Evolutionary conservation across 495 filamentous ascomycete species (phyloP).

Genomic region (Penicillium goetzii): DNA sequence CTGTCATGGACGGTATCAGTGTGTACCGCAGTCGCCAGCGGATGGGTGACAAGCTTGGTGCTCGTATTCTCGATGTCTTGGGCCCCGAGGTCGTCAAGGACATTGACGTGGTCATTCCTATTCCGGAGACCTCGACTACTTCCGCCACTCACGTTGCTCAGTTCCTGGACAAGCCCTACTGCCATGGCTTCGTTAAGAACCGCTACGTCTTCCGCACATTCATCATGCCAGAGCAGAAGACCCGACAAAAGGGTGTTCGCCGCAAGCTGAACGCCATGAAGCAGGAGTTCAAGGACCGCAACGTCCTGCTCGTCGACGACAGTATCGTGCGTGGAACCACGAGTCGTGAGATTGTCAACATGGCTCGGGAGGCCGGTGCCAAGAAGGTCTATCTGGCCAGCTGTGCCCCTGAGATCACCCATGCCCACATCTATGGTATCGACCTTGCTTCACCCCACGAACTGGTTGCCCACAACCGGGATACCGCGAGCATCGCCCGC

Average conservation of each 20-base stretch:
- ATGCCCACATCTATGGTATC: slow-evolving; percentile 84
- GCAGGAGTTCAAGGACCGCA: slow-evolving; percentile 81
- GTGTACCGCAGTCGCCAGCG: slow-evolving; percentile 86
- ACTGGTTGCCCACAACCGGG: slow-evolving; percentile 81
- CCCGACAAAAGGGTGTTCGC: slow-evolving; percentile 68
- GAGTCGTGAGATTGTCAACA: slow-evolving; percentile 85
- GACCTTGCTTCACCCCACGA: slow-evolving; percentile 83
- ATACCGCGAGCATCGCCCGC: slow-evolving; percentile 67
- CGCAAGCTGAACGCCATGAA: slow-evolving; percentile 77
- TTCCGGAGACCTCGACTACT: slow-evolving; percentile 85
- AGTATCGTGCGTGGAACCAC: slow-evolving; percentile 94
- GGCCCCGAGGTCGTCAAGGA: slow-evolving; percentile 75
- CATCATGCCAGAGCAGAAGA: slow-evolving; percentile 89
- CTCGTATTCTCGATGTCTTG: slow-evolving; percentile 73
- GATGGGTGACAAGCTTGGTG: slow-evolving; percentile 88
- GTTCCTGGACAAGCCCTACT: slow-evolving; percentile 77
- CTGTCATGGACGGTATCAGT: slow-evolving; percentile 89
- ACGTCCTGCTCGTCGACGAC: slow-evolving; percentile 88
- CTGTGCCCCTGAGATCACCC: slow-evolving; percentile 84
- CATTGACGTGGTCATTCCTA: slow-evolving; percentile 90
- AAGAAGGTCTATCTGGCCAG: slow-evolving; percentile 88
- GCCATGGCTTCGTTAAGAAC: slow-evolving; percentile 90
- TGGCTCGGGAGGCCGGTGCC: slow-evolving; percentile 91
- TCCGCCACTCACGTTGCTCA: slow-evolving; percentile 81
- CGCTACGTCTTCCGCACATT: slow-evolving; percentile 96